Conservation (phyloP, 2,329 filamentous ascomycete genomes). For the Aspergillus aculeatinus region DNA sequence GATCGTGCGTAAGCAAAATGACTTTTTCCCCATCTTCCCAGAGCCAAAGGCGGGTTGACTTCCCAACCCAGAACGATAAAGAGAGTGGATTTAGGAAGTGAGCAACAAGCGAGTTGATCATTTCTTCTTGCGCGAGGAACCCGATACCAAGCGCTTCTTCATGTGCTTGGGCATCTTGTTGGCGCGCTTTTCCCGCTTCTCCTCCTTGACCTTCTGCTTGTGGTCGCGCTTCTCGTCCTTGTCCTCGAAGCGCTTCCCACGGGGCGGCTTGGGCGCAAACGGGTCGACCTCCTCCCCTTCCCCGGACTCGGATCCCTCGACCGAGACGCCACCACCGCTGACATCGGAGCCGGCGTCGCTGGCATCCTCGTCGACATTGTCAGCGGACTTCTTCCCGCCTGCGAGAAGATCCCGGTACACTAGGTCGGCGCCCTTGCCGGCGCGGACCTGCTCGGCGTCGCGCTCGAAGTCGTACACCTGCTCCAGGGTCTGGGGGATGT, state of each 20-base stretch:
- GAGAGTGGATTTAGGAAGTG: neutral
- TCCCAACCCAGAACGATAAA: neutral
- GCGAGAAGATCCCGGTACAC: slow-evolving; percentile 85
- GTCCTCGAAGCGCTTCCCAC: slow-evolving; percentile 84
- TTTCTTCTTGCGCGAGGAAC: slow-evolving; percentile 38
- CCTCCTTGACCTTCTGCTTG: slow-evolving; percentile 90
- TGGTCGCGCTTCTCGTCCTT: slow-evolving; percentile 88
- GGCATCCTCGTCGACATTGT: slow-evolving; percentile 32
- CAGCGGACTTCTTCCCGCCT: slow-evolving; percentile 48
- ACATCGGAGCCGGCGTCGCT: slow-evolving; percentile 36
- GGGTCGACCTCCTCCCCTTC: slow-evolving; percentile 47
- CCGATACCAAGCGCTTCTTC: slow-evolving; percentile 64
- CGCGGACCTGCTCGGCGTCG: slow-evolving; percentile 74
- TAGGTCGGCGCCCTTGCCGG: slow-evolving; percentile 72
- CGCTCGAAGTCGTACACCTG: slow-evolving; percentile 96
- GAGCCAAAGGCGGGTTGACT: neutral
- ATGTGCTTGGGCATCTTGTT: slow-evolving; percentile 95
- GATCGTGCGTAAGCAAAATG: slow-evolving; percentile 26
- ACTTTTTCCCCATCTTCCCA: slow-evolving; percentile 3
- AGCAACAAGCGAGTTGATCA: slow-evolving; percentile 16
- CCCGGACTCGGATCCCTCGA: slow-evolving; percentile 35
- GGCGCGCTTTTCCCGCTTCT: slow-evolving; percentile 88
- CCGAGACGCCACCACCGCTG: slow-evolving; percentile 37
- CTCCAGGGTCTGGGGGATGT: slow-evolving; percentile 92
- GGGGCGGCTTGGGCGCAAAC: slow-evolving; percentile 67